Evolutionary conservation across 305 asterid genomes (phyloP), one percentile per base, ranked within the genome.

Genomic region (Caryopteris hybrid): DNA sequence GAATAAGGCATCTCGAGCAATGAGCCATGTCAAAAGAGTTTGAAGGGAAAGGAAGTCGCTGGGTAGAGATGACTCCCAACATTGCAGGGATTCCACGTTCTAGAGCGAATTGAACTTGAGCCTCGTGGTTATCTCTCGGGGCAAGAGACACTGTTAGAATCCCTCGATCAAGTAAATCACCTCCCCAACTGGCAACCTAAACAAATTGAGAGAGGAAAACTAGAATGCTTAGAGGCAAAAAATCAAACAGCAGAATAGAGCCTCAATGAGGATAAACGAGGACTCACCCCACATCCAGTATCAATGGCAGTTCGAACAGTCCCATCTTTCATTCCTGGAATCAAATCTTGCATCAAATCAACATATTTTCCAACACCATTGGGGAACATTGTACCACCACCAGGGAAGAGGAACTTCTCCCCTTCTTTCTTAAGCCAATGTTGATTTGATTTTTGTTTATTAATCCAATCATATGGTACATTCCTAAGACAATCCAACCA

Each of bases 111-210:
- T 91, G 99, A 84, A 95, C 98, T 89, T 95, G 99, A 64, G 98
- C 99, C 72, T 95, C 89, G 31, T 95, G 99, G 68, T 95, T 95
- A 72, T 94, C 99, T 78, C 98, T 82, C 3, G 99, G 99, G n/a
- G 99, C 99, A 63, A 94, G 90, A 50, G 99, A 95, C 22, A 95
- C 88, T 0, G 99, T 85, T 56, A 95, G 72, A 34, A 95, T 89
- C 63, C 94, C 95, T 21, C 91, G 99, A 70, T 89, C 98, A 6
- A 95, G 80, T 52, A 95, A 74, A 80, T 95, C 99, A 36, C 99
- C 99, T 76, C 99, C 99, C 99, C 98, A 95, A 78, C 99, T 94
- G 3, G 99, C 99, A 76, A 94, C 99, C 98, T 94, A 43, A 18
- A 61, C 59, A 76, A n/a, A 47, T 63, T 47, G 36, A 53, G 46